phyloP scores from a whole-genome alignment of 2,329 filamentous ascomycete genomes.

The Pseudogymnoascus sp. region DNA sequence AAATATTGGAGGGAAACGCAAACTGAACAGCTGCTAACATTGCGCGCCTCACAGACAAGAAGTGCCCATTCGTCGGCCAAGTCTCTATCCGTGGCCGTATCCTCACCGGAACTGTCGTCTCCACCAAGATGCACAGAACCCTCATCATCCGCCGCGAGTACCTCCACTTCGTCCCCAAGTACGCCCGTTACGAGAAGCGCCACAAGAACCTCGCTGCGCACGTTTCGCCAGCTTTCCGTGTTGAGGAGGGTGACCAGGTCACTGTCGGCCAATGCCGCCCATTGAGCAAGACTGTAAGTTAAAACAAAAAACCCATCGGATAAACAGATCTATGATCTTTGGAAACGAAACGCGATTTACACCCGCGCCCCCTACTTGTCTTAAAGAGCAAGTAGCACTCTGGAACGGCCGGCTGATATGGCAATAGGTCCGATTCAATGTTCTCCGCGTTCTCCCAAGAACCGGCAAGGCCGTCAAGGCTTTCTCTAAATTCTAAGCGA shows the following conservation, averaged over 20 bases:
- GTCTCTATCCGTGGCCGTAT: constrained; percentile 99
- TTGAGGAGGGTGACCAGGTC: constrained; percentile 98
- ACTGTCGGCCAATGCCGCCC: constrained; percentile 99
- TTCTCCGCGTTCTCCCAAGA: constrained; percentile 94
- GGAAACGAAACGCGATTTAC: constrained; percentile 11
- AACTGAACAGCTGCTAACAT: constrained; percentile 17
- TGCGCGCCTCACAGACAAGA: constrained; percentile 69
- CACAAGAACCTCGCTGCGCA: constrained; percentile 99
- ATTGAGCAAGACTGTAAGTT: constrained; percentile 96
- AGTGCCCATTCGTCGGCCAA: constrained; percentile 99
- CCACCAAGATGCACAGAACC: constrained; percentile 99
- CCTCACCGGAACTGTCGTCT: constrained; percentile 96
- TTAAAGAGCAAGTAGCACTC: constrained; percentile 5
- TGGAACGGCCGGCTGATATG: constrained; percentile 14
- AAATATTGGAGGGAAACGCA: not conserved
- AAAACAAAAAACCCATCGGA: constrained; percentile 11
- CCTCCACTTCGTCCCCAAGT: constrained; percentile 99
- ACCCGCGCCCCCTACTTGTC: constrained; percentile 9
- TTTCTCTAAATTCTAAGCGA: constrained; percentile 93
- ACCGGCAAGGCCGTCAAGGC: constrained; percentile 96
- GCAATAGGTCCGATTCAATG: constrained; percentile 91
- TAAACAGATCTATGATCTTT: constrained; percentile 9
- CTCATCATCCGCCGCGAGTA: constrained; percentile 99
- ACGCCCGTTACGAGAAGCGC: constrained; percentile 99
- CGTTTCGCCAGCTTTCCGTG: constrained; percentile 99